Conservation (phyloP, 2,329 filamentous ascomycete genomes). For the Phaeosphaeria sp. region DNA sequence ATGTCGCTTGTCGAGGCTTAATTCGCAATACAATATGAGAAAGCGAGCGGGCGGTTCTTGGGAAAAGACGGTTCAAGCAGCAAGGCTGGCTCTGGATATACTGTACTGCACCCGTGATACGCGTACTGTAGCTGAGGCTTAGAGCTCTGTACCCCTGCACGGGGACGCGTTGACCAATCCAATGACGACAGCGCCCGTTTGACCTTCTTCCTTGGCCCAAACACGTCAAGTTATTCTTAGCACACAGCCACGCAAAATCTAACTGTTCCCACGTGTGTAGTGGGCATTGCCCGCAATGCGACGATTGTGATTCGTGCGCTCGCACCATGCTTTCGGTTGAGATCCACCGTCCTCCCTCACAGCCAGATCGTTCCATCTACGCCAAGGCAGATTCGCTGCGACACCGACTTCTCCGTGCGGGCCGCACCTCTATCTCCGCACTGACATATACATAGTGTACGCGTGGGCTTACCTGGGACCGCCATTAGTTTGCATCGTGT, state of each 20-base stretch:
- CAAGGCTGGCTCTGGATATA: constrained; percentile 4
- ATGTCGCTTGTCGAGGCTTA: constrained; percentile 14
- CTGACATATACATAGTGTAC: background rate
- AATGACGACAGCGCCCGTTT: no score
- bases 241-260: background rate
- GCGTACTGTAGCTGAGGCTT: constrained; percentile 16
- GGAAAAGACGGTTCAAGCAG: background rate
- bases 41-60: background rate
- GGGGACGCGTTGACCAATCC: background rate
- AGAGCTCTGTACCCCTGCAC: constrained; percentile 11
- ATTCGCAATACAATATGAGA: background rate
- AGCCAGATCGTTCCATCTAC: no score
- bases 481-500: no score
- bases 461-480: no score
- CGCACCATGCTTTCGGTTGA: no score
- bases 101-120: constrained; percentile 5
- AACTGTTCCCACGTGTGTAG: no score
- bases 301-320: no score
- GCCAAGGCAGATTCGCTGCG: background rate
- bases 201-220: background rate
- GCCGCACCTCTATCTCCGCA: background rate
- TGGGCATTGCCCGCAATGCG: no score
- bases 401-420: background rate
- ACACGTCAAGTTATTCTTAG: background rate
- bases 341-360: no score